Evolutionary conservation across 148 eudicot species (phyloP).

Genomic region (Linanthus parryae): DNA sequence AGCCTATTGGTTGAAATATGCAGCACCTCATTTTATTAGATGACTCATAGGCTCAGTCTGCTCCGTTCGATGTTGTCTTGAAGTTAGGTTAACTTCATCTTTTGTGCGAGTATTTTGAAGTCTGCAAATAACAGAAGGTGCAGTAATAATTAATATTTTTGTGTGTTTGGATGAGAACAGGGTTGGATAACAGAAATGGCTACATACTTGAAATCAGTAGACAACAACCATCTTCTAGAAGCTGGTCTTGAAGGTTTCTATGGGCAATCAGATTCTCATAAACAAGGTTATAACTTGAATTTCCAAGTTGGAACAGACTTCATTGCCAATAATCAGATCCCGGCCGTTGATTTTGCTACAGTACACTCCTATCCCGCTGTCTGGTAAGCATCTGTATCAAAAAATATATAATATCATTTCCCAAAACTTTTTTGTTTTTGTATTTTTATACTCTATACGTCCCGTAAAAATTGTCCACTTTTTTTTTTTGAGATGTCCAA

Average conservation of each 20-base stretch:
- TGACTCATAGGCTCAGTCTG: too few relatives aligned
- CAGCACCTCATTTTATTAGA: too few relatives aligned
- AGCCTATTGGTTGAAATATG: too few relatives aligned
- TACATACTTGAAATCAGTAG: constrained; percentile 57
- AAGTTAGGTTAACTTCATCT: too few relatives aligned
- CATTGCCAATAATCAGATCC: constrained; percentile 45
- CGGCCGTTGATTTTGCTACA: constrained; percentile 61
- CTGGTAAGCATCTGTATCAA: constrained; percentile 25
- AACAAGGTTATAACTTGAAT: constrained; percentile 27
- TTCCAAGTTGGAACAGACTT: constrained; percentile 53
- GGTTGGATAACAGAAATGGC: constrained; percentile 65
- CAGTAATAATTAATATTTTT: not conserved
- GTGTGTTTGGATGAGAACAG: constrained; percentile 15
- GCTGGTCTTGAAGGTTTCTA: constrained; percentile 72
- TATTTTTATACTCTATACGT: not conserved
- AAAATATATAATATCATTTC: not conserved
- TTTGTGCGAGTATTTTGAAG: too few relatives aligned
- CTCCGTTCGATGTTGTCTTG: too few relatives aligned
- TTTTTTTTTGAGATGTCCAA: not conserved
- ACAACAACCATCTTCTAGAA: constrained; percentile 47
- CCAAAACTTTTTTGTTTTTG: not conserved
- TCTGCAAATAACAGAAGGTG: too few relatives aligned
- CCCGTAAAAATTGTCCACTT: not conserved
- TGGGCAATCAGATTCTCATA: constrained; percentile 34
- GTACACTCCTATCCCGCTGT: constrained; percentile 64